Percentiles rank a stretch among this genome's conserved stretches.
Evolutionary conservation across 2,329 filamentous ascomycete species (phyloP).

Genomic region (Penicillium paneum): DNA sequence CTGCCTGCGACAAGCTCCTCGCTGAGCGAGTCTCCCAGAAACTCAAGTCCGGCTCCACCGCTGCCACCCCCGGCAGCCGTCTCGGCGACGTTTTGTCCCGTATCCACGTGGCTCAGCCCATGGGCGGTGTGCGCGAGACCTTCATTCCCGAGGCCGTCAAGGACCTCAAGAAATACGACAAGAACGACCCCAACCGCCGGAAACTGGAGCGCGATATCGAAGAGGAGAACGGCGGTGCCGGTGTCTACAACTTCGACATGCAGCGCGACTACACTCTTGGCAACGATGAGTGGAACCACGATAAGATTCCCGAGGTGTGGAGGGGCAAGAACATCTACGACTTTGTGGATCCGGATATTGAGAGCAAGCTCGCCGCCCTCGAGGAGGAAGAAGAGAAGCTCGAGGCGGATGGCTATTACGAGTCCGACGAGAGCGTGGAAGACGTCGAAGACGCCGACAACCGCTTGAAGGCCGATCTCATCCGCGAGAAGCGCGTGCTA

Average conservation of each 20-base stretch:
- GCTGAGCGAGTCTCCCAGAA: constrained; percentile 94
- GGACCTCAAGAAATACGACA: constrained; percentile 82
- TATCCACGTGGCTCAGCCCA: constrained; percentile 94
- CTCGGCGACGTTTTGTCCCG: constrained; percentile 86
- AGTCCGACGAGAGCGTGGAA: constrained; percentile 76
- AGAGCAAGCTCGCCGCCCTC: constrained; percentile 81
- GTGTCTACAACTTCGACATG: constrained; percentile 93
- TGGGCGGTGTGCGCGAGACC: constrained; percentile 75
- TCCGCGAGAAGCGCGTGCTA: constrained; percentile 88
- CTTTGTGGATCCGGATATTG: constrained; percentile 95
- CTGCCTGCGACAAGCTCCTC: constrained; percentile 86
- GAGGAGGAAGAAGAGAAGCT: constrained; percentile 95
- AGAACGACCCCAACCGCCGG: constrained; percentile 76
- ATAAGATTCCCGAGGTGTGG: constrained; percentile 90
- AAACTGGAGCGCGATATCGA: constrained; percentile 82
- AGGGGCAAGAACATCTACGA: constrained; percentile 98
- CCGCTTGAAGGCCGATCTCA: constrained; percentile 86
- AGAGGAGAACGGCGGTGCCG: constrained; percentile 86
- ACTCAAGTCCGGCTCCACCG: constrained; percentile 82
- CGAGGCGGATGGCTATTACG: constrained; percentile 89
- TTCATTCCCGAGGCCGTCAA: constrained; percentile 86
- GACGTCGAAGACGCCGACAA: constrained; percentile 87
- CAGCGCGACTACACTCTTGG: constrained; percentile 84
- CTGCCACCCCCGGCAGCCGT: constrained; percentile 69
- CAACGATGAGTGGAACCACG: constrained; percentile 90